Evolutionary conservation across 345 rosid genomes (phyloP).

Genomic region (Psidium guajava): DNA sequence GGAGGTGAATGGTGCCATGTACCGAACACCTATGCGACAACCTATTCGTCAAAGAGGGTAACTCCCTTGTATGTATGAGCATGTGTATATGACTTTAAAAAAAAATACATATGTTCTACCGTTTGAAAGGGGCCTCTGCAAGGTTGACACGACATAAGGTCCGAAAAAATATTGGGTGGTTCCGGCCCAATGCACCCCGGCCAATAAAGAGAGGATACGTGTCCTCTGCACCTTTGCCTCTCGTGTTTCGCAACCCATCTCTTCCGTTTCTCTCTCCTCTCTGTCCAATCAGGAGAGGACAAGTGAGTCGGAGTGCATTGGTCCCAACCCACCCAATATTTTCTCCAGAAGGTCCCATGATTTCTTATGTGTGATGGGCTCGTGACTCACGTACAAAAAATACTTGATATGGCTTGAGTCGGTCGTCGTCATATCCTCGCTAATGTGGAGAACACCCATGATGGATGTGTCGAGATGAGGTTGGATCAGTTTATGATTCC

Average conservation of each 20-base stretch:
- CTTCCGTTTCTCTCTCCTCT: no score
- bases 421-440: no score
- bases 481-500: not conserved
- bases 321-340: no score
- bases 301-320: no score
- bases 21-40: not conserved
- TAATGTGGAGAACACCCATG: not conserved
- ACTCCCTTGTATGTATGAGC: not conserved
- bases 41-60: not conserved
- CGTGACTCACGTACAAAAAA: fast-evolving
- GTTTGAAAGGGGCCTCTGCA: no score
- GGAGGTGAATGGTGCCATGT: no score
- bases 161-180: no score
- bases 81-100: fast-evolving
- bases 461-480: not conserved
- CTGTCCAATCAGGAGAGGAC: no score
- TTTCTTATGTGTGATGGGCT: not conserved
- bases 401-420: not conserved
- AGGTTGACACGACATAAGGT: not conserved
- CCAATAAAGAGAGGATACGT: no score
- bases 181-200: no score
- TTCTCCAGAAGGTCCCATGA: not conserved
- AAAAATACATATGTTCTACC: not conserved
- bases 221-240: no score
- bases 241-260: no score